Evolutionary conservation across 2,329 filamentous ascomycete species (phyloP).

Genomic region (Colletotrichum euphorbiae): DNA sequence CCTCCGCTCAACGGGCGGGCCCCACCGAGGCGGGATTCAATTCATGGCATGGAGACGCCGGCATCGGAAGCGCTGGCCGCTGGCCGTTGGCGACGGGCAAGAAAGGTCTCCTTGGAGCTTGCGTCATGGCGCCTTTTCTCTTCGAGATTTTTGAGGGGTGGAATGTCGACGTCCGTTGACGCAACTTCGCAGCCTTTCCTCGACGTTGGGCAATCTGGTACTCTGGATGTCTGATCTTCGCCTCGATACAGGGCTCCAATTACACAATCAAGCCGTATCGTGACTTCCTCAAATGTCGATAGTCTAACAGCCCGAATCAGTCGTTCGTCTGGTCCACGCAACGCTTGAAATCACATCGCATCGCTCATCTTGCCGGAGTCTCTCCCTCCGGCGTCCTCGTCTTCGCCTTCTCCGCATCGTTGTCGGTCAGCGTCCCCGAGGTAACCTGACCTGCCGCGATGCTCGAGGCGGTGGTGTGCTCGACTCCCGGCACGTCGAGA

Average conservation of each 20-base stretch:
- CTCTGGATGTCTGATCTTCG: not conserved
- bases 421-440: conserved; percentile 25
- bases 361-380: conserved; percentile 7
- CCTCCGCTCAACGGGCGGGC: not conserved
- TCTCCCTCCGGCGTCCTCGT: conserved; percentile 7
- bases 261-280: not conserved
- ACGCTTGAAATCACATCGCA: not conserved
- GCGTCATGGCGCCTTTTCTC: not conserved
- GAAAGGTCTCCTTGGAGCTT: not conserved
- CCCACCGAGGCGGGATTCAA: conserved; percentile 1
- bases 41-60: conserved; percentile 5
- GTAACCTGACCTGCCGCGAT: not conserved
- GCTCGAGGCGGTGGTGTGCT: not conserved
- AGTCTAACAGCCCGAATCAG: not conserved
- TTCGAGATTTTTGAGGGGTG: not conserved
- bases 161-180: conserved; percentile 3
- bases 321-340: conserved; percentile 4
- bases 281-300: not conserved
- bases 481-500: not conserved
- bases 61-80: not conserved
- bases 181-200: not conserved
- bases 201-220: not conserved
- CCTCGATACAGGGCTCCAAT: not conserved
- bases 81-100: not conserved
- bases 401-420: conserved; percentile 18